Conservation (phyloP, 345 rosid genomes). For the Eucalyptus urophylla region DNA sequence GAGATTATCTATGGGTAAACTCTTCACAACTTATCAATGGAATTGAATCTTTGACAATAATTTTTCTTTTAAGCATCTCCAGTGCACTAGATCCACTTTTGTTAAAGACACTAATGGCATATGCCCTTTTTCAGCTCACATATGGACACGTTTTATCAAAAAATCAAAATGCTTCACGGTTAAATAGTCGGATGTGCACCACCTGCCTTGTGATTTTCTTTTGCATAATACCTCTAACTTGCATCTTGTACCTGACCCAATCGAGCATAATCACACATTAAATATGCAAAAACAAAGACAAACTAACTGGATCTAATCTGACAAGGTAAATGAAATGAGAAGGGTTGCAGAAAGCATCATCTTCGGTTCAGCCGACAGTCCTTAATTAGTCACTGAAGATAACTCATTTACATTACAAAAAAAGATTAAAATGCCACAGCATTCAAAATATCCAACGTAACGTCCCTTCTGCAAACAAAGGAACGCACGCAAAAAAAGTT, state of each 20-base stretch:
- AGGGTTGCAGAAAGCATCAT: not conserved
- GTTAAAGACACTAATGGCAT: not conserved
- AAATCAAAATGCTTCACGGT: no score
- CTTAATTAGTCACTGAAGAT: not conserved
- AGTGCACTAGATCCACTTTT: not conserved
- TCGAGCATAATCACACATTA: not conserved
- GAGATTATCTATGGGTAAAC: no score
- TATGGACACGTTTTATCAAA: not conserved
- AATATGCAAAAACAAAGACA: not conserved
- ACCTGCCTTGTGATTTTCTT: no score
- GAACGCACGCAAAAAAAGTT: not conserved
- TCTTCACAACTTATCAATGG: no score
- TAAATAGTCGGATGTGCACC: no score
- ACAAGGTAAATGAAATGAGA: not conserved
- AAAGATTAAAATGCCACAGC: not conserved
- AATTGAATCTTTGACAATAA: not conserved
- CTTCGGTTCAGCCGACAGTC: not conserved
- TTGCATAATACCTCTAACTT: no score
- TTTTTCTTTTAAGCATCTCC: not conserved
- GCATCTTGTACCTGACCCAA: not conserved
- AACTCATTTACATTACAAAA: no score
- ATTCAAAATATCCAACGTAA: not conserved
- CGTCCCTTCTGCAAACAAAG: not conserved
- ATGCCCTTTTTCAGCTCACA: not conserved
- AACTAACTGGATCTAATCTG: not conserved